Evolutionary conservation across 2,329 filamentous ascomycete species (phyloP), one percentile per base, ranked within the genome.

Genomic region (Sphaceloma murrayae): DNA sequence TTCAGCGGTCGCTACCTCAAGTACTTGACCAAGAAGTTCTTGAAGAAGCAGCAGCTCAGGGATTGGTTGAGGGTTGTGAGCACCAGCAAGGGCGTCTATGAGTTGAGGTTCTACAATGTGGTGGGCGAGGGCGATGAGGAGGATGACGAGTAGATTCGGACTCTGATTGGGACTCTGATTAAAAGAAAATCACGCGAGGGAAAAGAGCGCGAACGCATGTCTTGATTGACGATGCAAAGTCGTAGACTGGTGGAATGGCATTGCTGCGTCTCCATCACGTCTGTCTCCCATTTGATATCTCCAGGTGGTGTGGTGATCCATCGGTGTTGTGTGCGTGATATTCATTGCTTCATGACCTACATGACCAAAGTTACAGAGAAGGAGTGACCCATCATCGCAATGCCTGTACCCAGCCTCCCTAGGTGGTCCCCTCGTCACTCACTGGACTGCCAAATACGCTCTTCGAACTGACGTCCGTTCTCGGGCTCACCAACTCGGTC

Each of bases 11-110:
- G 91, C 67, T 98, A 98, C 79, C 78, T 98, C 70, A 98, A 98
- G 85, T 98, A 98, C 80, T 76, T 98, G 86, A 98, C 91, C 70
- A 98, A 98, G 86, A 98, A 98, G 80, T 98, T 94, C 83, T 83
- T 98, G 72, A 98, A 98, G 87, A 98, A 98, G 85, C 86, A 95
- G 78, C 89, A 96, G 80, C 85, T 98, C 68, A 86, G 91, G 75
- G 91, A 98, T 78, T 98, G 91, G 91, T 85, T 98, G 66, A 88
- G 91, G 63, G 89, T 98, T 61, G 91, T 98, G 65, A 93, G 87
- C 60, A 96, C 89, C 67, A 87, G 84, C 69, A 89, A 89, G 76
- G 89, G 91, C 67, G 88, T 95, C 56, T 98, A 98, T 77, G 88
- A 95, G 78, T 83, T 98, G 72, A 88, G 94, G 77, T 98, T 98